A percentile compares a stretch with the other conserved stretches of the same genome.
Evolutionary conservation across 2,329 filamentous ascomycete species (phyloP).

Genomic region (Phialophora expanda): DNA sequence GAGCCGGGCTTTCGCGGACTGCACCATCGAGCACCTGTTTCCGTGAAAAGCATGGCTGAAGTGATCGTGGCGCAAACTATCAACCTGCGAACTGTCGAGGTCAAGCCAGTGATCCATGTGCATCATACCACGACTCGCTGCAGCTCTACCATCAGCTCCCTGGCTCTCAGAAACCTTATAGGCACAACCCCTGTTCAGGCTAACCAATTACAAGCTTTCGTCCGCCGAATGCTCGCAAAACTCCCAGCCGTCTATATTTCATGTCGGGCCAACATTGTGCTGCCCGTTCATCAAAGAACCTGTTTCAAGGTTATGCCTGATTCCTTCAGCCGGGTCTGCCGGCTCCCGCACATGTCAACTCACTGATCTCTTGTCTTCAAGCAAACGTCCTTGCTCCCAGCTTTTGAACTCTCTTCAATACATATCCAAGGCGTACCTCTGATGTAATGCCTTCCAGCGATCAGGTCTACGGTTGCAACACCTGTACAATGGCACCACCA

Average conservation of each 20-base stretch:
- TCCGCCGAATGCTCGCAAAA: slow-evolving; percentile 8
- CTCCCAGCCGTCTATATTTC: slow-evolving; percentile 33
- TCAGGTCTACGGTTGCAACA: slow-evolving; percentile 26
- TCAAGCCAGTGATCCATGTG: neutral
- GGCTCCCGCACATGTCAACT: slow-evolving; percentile 2
- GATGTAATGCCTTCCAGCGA: slow-evolving; percentile 30
- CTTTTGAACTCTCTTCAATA: neutral
- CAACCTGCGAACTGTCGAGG: neutral
- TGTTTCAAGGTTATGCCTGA: slow-evolving; percentile 11
- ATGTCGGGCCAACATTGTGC: slow-evolving; percentile 6
- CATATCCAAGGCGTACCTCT: neutral
- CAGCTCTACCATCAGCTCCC: neutral
- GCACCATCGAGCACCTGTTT: neutral
- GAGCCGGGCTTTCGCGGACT: neutral
- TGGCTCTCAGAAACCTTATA: slow-evolving; percentile 6
- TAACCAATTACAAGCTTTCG: slow-evolving; percentile 16
- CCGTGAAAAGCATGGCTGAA: neutral
- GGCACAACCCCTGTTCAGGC: slow-evolving; percentile 16
- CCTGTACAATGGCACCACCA: slow-evolving; percentile 36
- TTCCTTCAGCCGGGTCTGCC: slow-evolving; percentile 7
- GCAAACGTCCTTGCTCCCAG: slow-evolving; percentile 2
- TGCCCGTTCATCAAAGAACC: slow-evolving; percentile 2
- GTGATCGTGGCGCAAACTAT: neutral
- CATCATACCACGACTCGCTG: neutral
- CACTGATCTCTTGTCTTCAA: slow-evolving; percentile 3